Base-by-base conservation (phyloP, 371 early-diverging fungal species). In the Syncephalis plumigaleata region DNA sequence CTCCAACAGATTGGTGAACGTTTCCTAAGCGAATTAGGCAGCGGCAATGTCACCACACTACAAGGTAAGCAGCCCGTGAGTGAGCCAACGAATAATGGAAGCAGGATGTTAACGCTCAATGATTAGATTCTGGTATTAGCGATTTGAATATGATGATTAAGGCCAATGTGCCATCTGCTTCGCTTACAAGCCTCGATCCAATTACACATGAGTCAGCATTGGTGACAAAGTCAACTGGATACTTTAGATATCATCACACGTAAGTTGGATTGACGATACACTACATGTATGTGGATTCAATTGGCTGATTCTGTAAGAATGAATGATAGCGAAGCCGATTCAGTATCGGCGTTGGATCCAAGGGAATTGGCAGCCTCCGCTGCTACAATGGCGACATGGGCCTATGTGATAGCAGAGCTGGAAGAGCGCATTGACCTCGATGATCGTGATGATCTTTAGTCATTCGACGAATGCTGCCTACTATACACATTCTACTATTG, bases 241-340 rank as follows among this genome's bases (percentile, higher is more conserved):
- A 48, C 25, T 48, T 48, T 16, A 11, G 16, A 0, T 48, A 23
- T 26, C 48, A 48, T 40, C 40, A 48, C 37, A 17, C 46, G 31
- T 31, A 31, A 31, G 31, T 31, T 31, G 31, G 7, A 31, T 31
- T 31, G 31, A 7, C 37, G n/a, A n/a, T n/a, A n/a, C 46, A 46
- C 17, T 37, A 46, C 22, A 46, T 37, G 15, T 8, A n/a, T n/a
- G n/a, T n/a, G n/a, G n/a, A n/a, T n/a, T n/a, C n/a, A n/a, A n/a
- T n/a, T 39, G 9, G 20, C 15, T 15, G 3, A 15, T 39, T 39
- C 39, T 9, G 3, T 39, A 18, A 8, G 39, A 5, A 39, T 4
- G 3, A 15, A 39, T 39, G 39, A 39, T 22, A 22, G 22, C 25
- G 20, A 22, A 21, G 48, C 24, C 17, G 48, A 48, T 48, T 26